Conservation (phyloP, 768 basidiomycete genomes). For the Lentinula raphanica region DNA sequence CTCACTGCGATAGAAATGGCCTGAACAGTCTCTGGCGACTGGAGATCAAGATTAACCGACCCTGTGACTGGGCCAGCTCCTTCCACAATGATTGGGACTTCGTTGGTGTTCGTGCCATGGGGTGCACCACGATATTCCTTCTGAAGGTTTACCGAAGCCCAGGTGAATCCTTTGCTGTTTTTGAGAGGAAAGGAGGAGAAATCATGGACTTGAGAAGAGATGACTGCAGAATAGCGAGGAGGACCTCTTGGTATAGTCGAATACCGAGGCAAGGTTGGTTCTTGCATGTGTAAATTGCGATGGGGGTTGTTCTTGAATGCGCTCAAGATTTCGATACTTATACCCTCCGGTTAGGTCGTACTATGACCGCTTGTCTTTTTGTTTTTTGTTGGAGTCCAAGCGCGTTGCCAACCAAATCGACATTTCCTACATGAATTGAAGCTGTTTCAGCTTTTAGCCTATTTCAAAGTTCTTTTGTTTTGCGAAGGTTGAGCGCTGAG, state of each 20-base stretch:
- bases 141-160: not conserved
- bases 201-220: not conserved
- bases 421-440: too few relatives aligned
- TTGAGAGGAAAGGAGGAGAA: not conserved
- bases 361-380: not conserved
- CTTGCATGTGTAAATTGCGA: not conserved
- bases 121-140: not conserved
- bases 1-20: slow-evolving; percentile 23
- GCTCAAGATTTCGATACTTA: too few relatives aligned
- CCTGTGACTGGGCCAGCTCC: slow-evolving; percentile 21
- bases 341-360: too few relatives aligned
- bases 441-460: too few relatives aligned
- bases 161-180: not conserved
- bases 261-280: not conserved
- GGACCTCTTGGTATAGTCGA: not conserved
- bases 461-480: too few relatives aligned
- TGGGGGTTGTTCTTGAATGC: not conserved
- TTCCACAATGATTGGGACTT: slow-evolving; percentile 18
- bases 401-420: not conserved
- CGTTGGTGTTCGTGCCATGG: not conserved
- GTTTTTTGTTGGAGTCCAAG: not conserved
- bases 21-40: slow-evolving; percentile 22
- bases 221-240: not conserved
- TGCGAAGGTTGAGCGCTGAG: too few relatives aligned
- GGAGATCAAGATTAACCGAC: slow-evolving; percentile 24